Evolutionary conservation across 495 filamentous ascomycete genomes (phyloP).

Genomic region (Parathielavia hyrcaniae): DNA sequence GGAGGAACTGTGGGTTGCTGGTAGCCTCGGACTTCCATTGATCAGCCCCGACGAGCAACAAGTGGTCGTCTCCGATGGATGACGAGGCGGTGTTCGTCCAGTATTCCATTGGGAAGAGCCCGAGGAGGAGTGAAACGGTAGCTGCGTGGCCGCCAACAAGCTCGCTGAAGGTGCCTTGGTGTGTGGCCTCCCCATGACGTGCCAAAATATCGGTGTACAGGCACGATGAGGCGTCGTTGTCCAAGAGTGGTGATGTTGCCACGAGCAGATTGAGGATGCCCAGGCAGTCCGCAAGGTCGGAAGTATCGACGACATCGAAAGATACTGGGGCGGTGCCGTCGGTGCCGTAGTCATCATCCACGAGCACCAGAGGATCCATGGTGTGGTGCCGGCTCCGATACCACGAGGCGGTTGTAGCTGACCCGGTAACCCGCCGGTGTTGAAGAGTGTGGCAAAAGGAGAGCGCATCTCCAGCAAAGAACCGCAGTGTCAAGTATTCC

Average conservation of each 20-base stretch:
- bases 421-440: constrained; percentile 3
- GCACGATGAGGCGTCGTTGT: constrained; percentile 20
- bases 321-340: constrained; percentile 18
- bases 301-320: constrained; percentile 30
- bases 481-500: constrained; percentile 17
- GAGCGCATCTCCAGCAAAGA: constrained; percentile 25
- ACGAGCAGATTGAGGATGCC: constrained; percentile 24
- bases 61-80: constrained; percentile 21
- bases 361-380: constrained; percentile 13
- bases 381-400: constrained; percentile 11
- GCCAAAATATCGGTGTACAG: constrained; percentile 25
- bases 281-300: constrained; percentile 24
- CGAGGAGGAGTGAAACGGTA: constrained; percentile 26
- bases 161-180: constrained; percentile 17
- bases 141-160: constrained; percentile 20
- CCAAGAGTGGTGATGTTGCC: constrained; percentile 24
- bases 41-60: constrained; percentile 7
- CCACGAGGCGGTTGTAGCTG: neutral
- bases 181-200: constrained; percentile 4
- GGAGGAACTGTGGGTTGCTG: constrained; percentile 29
- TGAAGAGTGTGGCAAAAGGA: constrained; percentile 24
- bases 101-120: constrained; percentile 23
- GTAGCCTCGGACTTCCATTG: constrained; percentile 16
- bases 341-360: constrained; percentile 15
- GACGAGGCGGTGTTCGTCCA: constrained; percentile 28